phyloP scores from a whole-genome alignment of 495 filamentous ascomycete genomes.

The Neurospora sp. region DNA sequence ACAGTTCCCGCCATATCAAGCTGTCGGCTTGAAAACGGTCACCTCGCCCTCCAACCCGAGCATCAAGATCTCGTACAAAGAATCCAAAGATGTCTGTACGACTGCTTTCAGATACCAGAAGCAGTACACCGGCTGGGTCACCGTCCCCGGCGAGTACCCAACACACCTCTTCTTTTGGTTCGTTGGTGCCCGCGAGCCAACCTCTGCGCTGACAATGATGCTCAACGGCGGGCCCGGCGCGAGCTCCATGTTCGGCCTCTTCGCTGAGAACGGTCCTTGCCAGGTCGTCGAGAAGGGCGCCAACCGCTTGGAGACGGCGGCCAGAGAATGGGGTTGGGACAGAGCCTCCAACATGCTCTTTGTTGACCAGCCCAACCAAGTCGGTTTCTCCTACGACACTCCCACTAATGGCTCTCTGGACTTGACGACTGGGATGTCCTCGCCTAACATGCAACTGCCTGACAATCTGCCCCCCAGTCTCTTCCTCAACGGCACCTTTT shows the following conservation, averaged over 20 bases:
- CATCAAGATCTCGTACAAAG: slow-evolving; percentile 52
- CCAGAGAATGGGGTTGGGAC: slow-evolving; percentile 53
- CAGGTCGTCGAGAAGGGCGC: slow-evolving; percentile 36
- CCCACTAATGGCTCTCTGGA: slow-evolving; percentile 41
- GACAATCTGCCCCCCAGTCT: slow-evolving; percentile 5
- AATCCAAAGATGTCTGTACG: slow-evolving; percentile 41
- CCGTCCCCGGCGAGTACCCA: slow-evolving; percentile 40
- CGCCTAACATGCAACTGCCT: slow-evolving; percentile 9
- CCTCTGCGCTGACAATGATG: slow-evolving; percentile 56
- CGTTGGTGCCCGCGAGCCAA: slow-evolving; percentile 51
- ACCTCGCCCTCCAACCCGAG: slow-evolving; percentile 45
- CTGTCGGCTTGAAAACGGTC: slow-evolving; percentile 36
- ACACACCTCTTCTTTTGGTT: slow-evolving; percentile 75
- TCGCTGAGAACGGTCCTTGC: slow-evolving; percentile 45
- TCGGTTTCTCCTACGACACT: slow-evolving; percentile 47
- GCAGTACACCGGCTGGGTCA: slow-evolving; percentile 44
- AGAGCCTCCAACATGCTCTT: slow-evolving; percentile 66
- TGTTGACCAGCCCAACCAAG: slow-evolving; percentile 54
- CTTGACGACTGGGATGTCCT: slow-evolving; percentile 24
- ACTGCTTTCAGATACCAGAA: slow-evolving; percentile 45
- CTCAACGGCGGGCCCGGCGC: slow-evolving; percentile 58
- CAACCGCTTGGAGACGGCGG: slow-evolving; percentile 35
- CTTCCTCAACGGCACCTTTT: slow-evolving; percentile 54
- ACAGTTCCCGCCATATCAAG: slow-evolving; percentile 6
- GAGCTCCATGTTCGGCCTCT: slow-evolving; percentile 58